Percentiles rank a stretch among this genome's conserved stretches.
Evolutionary conservation across 257 asterid species (phyloP).

Genomic region (Penstemon barbatus): DNA sequence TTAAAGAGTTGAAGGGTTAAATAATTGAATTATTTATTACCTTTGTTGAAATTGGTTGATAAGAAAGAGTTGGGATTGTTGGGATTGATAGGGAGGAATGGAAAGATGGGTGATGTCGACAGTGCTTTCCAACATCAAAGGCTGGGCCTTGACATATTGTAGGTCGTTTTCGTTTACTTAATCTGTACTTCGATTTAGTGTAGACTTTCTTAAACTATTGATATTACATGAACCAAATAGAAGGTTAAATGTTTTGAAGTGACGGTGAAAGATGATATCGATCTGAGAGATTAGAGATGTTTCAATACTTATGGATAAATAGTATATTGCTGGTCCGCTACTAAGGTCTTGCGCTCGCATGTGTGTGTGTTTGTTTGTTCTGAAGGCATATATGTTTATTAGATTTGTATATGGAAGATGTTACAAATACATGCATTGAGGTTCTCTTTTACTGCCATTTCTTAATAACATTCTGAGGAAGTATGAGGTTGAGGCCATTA

Average conservation of each 20-base stretch:
- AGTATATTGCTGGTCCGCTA: not conserved
- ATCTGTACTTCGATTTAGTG: conserved; percentile 9
- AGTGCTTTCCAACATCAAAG: conserved; percentile 44
- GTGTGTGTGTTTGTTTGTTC: not conserved
- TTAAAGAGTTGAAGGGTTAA: conserved; percentile 24
- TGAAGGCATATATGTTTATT: not conserved
- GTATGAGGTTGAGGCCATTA: too few relatives aligned
- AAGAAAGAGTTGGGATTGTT: conserved; percentile 51
- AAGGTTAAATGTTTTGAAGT: not conserved
- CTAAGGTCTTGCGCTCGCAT: not conserved
- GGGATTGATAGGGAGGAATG: conserved; percentile 79
- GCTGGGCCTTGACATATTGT: conserved; percentile 42
- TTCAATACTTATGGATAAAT: not conserved
- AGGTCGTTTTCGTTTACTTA: conserved; percentile 43
- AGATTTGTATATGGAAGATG: not conserved
- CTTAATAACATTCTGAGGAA: too few relatives aligned
- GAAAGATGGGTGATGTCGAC: conserved; percentile 82
- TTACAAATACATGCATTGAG: not conserved
- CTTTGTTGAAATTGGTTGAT: conserved; percentile 47
- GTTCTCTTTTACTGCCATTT: too few relatives aligned
- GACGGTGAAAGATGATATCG: not conserved
- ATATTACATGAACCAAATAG: not conserved
- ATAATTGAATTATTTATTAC: conserved; percentile 26
- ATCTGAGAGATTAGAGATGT: not conserved
- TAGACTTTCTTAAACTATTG: not conserved